A percentile compares a stretch with the other conserved stretches of the same genome.
phyloP scores from a whole-genome alignment of 306 rosid genomes.

The Calophaca sinica region DNA sequence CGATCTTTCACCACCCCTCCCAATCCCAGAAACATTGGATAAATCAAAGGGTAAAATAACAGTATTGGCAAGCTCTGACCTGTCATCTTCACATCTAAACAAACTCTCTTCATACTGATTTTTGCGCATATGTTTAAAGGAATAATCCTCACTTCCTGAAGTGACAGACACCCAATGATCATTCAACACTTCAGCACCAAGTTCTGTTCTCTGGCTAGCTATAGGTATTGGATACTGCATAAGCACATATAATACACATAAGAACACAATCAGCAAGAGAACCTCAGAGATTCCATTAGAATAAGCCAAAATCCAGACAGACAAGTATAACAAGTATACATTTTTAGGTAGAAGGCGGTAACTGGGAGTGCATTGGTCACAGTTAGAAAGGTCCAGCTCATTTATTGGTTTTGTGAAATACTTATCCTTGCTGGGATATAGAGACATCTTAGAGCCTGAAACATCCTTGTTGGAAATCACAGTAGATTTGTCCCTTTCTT shows the following conservation, averaged over 20 bases:
- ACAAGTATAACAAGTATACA: conserved; percentile 55
- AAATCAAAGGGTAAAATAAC: conserved; percentile 20
- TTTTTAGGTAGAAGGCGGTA: conserved; percentile 93
- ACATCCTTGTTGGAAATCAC: conserved; percentile 66
- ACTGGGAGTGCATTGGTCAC: conserved; percentile 97
- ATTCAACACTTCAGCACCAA: conserved; percentile 86
- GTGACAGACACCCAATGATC: conserved; percentile 99
- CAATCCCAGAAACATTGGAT: not conserved
- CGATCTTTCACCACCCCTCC: not conserved
- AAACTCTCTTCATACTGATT: conserved; percentile 99
- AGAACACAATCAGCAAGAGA: conserved; percentile 36
- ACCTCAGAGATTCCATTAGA: conserved; percentile 27
- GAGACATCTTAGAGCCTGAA: conserved; percentile 69
- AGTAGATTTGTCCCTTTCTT: conserved; percentile 71
- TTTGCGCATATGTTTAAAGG: conserved; percentile 99
- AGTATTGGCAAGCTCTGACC: conserved; percentile 61
- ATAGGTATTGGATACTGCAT: conserved; percentile 90
- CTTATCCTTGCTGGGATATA: conserved; percentile 90
- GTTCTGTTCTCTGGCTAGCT: conserved; percentile 87
- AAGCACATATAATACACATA: conserved; percentile 34
- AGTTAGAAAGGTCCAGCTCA: conserved; percentile 96
- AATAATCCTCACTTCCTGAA: conserved; percentile 99
- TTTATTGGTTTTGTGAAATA: conserved; percentile 87
- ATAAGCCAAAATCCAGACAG: conserved; percentile 31
- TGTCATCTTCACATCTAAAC: conserved; percentile 99